Conservation (phyloP, 352 stramenopile genomes). For the Aphanomyces invadans region DNA sequence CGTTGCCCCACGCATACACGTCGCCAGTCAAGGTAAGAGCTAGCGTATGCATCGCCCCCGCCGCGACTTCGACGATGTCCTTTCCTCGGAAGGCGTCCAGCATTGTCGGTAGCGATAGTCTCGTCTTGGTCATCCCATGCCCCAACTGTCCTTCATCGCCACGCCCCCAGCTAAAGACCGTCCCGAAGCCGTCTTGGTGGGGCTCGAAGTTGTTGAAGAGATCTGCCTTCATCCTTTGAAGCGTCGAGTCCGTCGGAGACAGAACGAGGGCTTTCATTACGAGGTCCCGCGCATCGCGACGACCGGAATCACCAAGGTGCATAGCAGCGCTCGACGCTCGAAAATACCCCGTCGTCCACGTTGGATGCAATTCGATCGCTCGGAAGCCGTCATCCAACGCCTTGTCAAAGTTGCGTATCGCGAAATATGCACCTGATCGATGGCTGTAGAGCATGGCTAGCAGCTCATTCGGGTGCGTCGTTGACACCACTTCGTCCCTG, state of each 20-base stretch:
- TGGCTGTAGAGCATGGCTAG: neutral
- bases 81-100: conserved; percentile 16
- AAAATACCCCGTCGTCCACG: neutral
- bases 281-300: neutral
- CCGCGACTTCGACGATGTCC: conserved; percentile 16
- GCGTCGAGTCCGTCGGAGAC: neutral
- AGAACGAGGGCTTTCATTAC: neutral
- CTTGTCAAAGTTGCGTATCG: neutral
- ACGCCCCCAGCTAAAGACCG: conserved; percentile 20
- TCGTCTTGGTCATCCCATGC: neutral
- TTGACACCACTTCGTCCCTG: no score
- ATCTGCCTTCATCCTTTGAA: neutral
- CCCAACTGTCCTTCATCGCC: conserved; percentile 21
- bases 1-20: conserved; percentile 24
- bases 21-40: conserved; percentile 2
- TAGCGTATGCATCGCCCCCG: conserved; percentile 14
- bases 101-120: conserved; percentile 8
- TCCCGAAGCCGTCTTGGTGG: neutral
- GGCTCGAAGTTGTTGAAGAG: neutral
- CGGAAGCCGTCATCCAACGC: conserved; percentile 10
- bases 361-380: conserved; percentile 15
- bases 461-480: no score
- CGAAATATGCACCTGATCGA: conserved; percentile 11
- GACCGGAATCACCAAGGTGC: neutral
- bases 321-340: neutral